Evolutionary conservation across 1,284 basidiomycete species (phyloP).

Genomic region (Trichosporon coremiiforme): DNA sequence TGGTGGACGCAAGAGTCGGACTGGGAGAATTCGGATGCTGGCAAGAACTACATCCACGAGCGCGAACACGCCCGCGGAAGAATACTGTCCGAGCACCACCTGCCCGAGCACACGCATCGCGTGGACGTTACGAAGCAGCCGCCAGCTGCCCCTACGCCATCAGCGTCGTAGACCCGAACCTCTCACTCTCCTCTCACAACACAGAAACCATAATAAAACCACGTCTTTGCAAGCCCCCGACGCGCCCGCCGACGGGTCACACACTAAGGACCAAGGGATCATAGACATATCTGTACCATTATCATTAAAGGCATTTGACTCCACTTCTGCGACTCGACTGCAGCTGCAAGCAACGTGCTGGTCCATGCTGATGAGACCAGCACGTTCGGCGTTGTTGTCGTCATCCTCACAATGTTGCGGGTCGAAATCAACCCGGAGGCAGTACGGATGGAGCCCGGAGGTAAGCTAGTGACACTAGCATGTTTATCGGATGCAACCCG

Average conservation of each 20-base stretch:
- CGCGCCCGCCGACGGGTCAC: neutral
- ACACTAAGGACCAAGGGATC: neutral
- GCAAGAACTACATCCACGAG: constrained; percentile 27
- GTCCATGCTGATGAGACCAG: too few species aligned
- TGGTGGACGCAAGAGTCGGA: constrained; percentile 59
- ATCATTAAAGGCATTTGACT: constrained; percentile 13
- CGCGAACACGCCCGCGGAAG: constrained; percentile 27
- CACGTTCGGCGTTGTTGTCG: too few species aligned
- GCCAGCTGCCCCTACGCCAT: neutral
- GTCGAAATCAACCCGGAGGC: too few species aligned
- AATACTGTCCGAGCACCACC: constrained; percentile 20
- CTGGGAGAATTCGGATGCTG: constrained; percentile 33
- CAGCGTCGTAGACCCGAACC: neutral
- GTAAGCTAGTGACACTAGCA: too few species aligned
- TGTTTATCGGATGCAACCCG: too few species aligned
- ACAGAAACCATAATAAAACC: neutral
- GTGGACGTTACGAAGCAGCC: constrained; percentile 14
- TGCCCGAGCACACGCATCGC: constrained; percentile 10
- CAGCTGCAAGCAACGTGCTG: neutral
- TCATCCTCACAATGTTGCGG: too few species aligned
- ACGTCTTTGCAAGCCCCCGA: neutral
- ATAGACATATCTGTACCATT: constrained; percentile 22
- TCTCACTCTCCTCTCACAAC: neutral
- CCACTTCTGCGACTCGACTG: constrained; percentile 2
- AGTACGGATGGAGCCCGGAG: too few species aligned